Percentiles rank a stretch among this genome's conserved stretches.
Evolutionary conservation across 2,329 filamentous ascomycete species (phyloP).

Genomic region (Cladophialophora bantiana): DNA sequence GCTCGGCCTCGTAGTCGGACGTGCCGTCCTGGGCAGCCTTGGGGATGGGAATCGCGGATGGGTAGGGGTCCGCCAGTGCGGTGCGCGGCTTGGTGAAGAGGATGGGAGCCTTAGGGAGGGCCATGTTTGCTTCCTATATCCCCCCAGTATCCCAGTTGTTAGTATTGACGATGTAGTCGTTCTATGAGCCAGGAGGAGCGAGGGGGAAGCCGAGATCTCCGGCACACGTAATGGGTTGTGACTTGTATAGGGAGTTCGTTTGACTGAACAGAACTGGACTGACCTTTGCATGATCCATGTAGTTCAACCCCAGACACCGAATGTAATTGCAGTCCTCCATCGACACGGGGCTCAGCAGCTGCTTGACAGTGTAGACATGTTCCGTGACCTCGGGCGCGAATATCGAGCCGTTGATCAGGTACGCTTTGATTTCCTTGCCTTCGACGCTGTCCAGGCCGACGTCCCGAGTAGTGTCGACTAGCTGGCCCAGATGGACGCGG

Average conservation of each 20-base stretch:
- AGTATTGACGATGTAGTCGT: not conserved
- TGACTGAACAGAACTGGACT: not conserved
- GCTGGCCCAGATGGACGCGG: constrained; percentile 50
- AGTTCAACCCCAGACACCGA: constrained; percentile 58
- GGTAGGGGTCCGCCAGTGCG: constrained; percentile 45
- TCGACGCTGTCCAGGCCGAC: constrained; percentile 47
- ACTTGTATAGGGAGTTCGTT: too few relatives aligned
- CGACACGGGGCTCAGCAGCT: constrained; percentile 40
- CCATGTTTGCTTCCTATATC: constrained; percentile 47
- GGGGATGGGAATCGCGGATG: constrained; percentile 43
- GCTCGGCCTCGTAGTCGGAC: constrained; percentile 53
- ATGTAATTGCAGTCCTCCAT: constrained; percentile 44
- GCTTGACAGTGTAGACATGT: constrained; percentile 39
- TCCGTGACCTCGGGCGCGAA: constrained; percentile 49
- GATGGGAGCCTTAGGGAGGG: constrained; percentile 47
- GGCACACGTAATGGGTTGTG: not conserved
- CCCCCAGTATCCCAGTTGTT: not conserved
- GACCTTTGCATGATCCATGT: constrained; percentile 49
- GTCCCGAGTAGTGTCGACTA: constrained; percentile 47
- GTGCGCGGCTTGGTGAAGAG: constrained; percentile 51
- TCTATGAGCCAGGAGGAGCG: not conserved
- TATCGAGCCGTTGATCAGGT: constrained; percentile 46
- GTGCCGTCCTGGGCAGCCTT: constrained; percentile 49
- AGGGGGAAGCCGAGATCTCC: not conserved
- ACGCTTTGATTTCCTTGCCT: constrained; percentile 46